phyloP scores from a whole-genome alignment of 2,329 filamentous ascomycete species.

The Neoascochyta sp. region DNA sequence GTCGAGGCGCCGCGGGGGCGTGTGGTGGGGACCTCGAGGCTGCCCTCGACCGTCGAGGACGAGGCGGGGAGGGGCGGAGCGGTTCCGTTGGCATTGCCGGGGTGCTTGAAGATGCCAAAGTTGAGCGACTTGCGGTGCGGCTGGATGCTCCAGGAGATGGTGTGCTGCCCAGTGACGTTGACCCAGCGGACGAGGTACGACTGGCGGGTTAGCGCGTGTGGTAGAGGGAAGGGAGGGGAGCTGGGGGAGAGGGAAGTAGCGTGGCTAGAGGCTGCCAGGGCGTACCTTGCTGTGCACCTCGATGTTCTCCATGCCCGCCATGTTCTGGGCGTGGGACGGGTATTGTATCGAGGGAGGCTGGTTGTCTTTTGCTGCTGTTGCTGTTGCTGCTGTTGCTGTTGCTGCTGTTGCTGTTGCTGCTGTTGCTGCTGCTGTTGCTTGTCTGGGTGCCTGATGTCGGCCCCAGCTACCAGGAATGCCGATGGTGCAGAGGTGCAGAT shows the following conservation, averaged over 20 bases:
- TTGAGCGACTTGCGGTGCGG: slow-evolving; percentile 98
- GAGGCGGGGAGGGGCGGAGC: slow-evolving; percentile 37
- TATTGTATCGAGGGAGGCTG: neutral
- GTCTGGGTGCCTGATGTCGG: neutral
- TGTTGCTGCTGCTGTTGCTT: neutral
- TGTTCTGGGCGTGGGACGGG: slow-evolving; percentile 44
- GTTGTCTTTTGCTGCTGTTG: neutral
- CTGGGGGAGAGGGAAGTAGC: slow-evolving; percentile 12
- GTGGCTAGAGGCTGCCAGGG: slow-evolving; percentile 2
- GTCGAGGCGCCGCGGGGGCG: slow-evolving; percentile 52
- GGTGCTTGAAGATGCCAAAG: slow-evolving; percentile 97
- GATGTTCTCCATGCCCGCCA: slow-evolving; percentile 95
- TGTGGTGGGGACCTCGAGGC: slow-evolving; percentile 53
- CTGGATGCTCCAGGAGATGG: slow-evolving; percentile 95
- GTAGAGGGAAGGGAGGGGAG: too few relatives aligned
- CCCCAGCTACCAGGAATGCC: too few relatives aligned
- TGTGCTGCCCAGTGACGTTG: slow-evolving; percentile 82
- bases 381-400: neutral
- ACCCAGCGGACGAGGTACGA: slow-evolving; percentile 99
- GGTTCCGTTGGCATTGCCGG: slow-evolving; percentile 62
- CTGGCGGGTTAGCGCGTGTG: slow-evolving; percentile 47
- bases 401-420: neutral
- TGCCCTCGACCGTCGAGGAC: slow-evolving; percentile 28
- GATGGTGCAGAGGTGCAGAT: neutral
- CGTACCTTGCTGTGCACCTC: slow-evolving; percentile 95